Conservation (phyloP, 352 stramenopile genomes). For the Globisporangium nagaii region DNA sequence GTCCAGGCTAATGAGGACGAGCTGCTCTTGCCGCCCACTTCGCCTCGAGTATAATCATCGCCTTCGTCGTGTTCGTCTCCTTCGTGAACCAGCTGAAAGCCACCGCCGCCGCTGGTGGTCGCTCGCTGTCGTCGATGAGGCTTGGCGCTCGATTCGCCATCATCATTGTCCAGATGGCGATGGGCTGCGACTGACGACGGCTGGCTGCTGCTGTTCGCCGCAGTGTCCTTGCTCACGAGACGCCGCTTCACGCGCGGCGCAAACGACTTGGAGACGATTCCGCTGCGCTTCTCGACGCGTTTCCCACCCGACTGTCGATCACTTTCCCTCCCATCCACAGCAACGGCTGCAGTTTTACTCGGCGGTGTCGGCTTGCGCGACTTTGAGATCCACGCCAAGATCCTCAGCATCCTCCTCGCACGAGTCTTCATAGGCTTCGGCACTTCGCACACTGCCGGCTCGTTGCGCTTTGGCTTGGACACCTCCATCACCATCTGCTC, state of each 20-base stretch:
- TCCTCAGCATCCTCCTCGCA: constrained; percentile 58
- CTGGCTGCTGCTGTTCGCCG: neutral
- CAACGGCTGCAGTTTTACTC: constrained; percentile 7
- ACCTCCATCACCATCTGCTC: constrained; percentile 83
- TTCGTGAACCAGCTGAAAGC: neutral
- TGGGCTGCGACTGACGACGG: too few species aligned
- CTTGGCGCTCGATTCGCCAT: constrained; percentile 8
- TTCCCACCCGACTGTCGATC: constrained; percentile 3
- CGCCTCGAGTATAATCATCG: neutral
- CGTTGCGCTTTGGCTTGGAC: constrained; percentile 40
- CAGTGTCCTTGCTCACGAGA: constrained; percentile 2
- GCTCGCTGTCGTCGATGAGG: constrained; percentile 5
- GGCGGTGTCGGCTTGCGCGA: constrained; percentile 45
- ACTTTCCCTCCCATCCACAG: neutral
- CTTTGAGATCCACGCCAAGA: constrained; percentile 69
- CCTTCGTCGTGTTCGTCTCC: neutral
- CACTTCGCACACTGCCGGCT: constrained; percentile 47
- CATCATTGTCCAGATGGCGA: constrained; percentile 3
- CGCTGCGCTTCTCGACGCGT: constrained; percentile 23
- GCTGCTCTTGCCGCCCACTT: neutral
- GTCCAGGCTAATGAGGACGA: constrained; percentile 26
- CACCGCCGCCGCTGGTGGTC: neutral
- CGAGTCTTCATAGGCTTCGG: constrained; percentile 58
- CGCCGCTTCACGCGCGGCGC: constrained; percentile 27
- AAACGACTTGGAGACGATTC: constrained; percentile 61